phyloP scores from a whole-genome alignment of 768 basidiomycete genomes.

The Psilocybe azurescens region DNA sequence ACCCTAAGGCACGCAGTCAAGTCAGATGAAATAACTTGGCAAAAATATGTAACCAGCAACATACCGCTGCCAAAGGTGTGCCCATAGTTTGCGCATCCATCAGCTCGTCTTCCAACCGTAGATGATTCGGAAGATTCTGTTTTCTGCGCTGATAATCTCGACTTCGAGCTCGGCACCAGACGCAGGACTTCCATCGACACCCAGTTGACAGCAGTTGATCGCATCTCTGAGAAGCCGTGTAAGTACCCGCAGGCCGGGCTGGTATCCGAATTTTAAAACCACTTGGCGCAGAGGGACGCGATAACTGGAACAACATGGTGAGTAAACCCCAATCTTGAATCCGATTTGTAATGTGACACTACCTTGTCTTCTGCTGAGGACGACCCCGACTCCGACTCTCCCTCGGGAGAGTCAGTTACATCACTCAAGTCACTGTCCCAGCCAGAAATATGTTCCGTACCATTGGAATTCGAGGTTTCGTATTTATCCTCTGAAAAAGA shows the following conservation, averaged over 20 bases:
- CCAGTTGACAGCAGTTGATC: constrained; percentile 33
- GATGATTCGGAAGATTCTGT: constrained; percentile 30
- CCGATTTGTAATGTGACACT: background rate
- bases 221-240: constrained; percentile 33
- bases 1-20: constrained; percentile 8
- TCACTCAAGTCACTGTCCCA: constrained; percentile 43
- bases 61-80: constrained; percentile 16
- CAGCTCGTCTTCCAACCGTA: constrained; percentile 25
- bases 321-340: background rate
- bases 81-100: constrained; percentile 8
- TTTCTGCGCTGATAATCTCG: constrained; percentile 40
- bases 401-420: constrained; percentile 30
- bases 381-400: constrained; percentile 1
- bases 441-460: constrained; percentile 20
- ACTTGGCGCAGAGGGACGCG: constrained; percentile 13
- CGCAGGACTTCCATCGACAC: constrained; percentile 49
- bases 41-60: background rate
- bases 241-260: constrained; percentile 21
- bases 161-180: constrained; percentile 42
- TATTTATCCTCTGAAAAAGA: constrained; percentile 3
- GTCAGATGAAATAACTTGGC: background rate
- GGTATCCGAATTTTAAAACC: constrained; percentile 42
- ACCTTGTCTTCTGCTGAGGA: constrained; percentile 23
- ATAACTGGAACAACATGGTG: background rate
- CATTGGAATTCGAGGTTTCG: background rate